phyloP scores from a whole-genome alignment of 1,284 basidiomycete genomes.

The Retiboletus fuscus region DNA sequence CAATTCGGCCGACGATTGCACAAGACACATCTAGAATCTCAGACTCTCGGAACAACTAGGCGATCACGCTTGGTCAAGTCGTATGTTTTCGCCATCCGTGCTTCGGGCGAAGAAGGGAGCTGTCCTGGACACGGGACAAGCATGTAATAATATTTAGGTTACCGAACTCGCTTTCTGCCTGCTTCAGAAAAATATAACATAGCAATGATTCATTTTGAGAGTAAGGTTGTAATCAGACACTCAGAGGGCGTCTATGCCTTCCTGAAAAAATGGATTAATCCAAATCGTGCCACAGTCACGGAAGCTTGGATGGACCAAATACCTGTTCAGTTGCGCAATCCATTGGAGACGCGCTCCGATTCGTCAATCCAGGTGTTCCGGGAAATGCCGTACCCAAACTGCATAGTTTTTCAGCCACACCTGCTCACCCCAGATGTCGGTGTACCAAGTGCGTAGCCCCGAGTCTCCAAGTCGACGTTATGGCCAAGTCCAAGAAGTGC shows the following conservation, averaged over 20 bases:
- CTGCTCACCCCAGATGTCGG: not conserved
- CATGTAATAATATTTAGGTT: too few relatives aligned
- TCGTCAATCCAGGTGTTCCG: conserved; percentile 19
- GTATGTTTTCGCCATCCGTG: not conserved
- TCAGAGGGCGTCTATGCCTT: too few relatives aligned
- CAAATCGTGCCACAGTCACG: too few relatives aligned
- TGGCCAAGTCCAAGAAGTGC: conserved; percentile 89
- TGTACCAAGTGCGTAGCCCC: conserved; percentile 18
- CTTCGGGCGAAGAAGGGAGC: not conserved
- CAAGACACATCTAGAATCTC: too few relatives aligned
- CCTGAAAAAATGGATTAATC: too few relatives aligned
- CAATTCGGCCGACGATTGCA: conserved; percentile 37
- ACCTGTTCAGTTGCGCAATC: too few relatives aligned
- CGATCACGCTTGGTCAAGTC: not conserved
- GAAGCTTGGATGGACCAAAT: too few relatives aligned
- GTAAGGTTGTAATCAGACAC: too few relatives aligned
- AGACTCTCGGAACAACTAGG: too few relatives aligned
- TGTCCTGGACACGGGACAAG: not conserved
- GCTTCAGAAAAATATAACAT: too few relatives aligned
- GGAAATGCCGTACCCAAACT: conserved; percentile 47
- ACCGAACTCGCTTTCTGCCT: too few relatives aligned
- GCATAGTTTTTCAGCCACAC: conserved; percentile 59
- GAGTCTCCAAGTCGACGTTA: conserved; percentile 58
- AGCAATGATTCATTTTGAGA: not conserved
- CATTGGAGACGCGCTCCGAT: too few relatives aligned